Percentiles rank a stretch among this genome's conserved stretches.
phyloP scores from a whole-genome alignment of 495 filamentous ascomycete species.

The Podospora appendiculata region DNA sequence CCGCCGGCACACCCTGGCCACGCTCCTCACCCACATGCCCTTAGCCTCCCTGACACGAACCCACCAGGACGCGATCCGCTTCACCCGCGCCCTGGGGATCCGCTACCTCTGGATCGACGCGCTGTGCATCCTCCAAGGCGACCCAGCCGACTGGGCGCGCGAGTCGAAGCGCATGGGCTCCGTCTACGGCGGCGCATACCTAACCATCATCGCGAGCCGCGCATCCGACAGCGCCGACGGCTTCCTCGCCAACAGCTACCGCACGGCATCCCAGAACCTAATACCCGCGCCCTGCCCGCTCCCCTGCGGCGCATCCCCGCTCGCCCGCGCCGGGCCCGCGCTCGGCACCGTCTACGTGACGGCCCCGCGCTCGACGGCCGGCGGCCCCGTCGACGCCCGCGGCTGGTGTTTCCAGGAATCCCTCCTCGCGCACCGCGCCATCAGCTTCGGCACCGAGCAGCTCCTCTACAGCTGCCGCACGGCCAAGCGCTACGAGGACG shows the following conservation, averaged over 20 bases:
- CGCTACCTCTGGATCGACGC: conserved; percentile 4
- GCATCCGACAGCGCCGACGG: background rate
- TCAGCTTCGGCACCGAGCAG: background rate
- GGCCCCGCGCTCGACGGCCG: background rate
- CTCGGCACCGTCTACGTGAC: background rate
- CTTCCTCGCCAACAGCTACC: conserved; percentile 6
- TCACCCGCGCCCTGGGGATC: background rate
- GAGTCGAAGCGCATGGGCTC: background rate
- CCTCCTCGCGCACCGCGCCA: background rate
- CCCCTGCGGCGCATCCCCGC: background rate
- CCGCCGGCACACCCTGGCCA: background rate
- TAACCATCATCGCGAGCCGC: background rate
- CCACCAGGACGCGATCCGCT: background rate
- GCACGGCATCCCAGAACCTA: background rate
- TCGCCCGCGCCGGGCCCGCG: background rate
- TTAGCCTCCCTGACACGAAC: background rate
- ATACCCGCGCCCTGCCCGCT: background rate
- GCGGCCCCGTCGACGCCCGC: background rate
- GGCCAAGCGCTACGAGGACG: background rate
- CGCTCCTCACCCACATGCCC: background rate
- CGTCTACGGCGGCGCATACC: background rate
- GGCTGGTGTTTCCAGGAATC: conserved; percentile 6
- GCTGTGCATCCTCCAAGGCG: conserved; percentile 3
- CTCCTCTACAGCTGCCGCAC: background rate
- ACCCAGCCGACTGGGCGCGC: background rate